Percentiles rank a stretch among this genome's conserved stretches.
Evolutionary conservation across 345 rosid species (phyloP).

Genomic region (Litchi chinensis): DNA sequence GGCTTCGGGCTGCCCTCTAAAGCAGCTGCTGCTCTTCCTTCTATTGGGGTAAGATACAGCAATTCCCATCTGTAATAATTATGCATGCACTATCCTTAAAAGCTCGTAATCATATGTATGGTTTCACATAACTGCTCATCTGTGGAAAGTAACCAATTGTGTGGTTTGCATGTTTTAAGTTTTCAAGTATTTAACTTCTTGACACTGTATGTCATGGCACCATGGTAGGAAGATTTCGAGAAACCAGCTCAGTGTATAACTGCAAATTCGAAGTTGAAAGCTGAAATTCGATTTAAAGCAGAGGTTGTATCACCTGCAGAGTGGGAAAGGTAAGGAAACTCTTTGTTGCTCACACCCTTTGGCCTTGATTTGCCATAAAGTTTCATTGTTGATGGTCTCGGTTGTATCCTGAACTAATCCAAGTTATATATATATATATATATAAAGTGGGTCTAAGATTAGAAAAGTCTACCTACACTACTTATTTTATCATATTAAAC

Average conservation of each 20-base stretch:
- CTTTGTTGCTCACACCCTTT: background rate
- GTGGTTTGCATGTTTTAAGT: background rate
- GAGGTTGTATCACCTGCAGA: conserved; percentile 74
- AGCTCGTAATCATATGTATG: background rate
- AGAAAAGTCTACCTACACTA: too few species aligned
- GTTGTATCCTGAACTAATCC: too few species aligned
- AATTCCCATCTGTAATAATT: conserved; percentile 7
- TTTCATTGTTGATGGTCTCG: too few species aligned
- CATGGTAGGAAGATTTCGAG: conserved; percentile 83
- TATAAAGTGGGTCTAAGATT: too few species aligned
- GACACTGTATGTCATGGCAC: conserved; percentile 23
- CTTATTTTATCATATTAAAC: too few species aligned
- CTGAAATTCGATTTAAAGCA: conserved; percentile 80
- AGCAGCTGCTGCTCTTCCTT: conserved; percentile 74
- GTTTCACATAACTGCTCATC: background rate
- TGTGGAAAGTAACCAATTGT: background rate
- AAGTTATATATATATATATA: too few species aligned
- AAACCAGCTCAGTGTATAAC: conserved; percentile 75
- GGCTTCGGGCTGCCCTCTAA: conserved; percentile 76
- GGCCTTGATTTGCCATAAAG: background rate
- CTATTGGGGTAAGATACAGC: conserved; percentile 66
- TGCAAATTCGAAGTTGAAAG: conserved; percentile 82
- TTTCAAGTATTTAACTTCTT: conserved; percentile 12
- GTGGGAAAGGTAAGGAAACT: conserved; percentile 80
- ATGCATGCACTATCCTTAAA: background rate